A percentile compares a stretch with the other conserved stretches of the same genome.
Conservation (phyloP, 352 stramenopile genomes). For the Achlya hypogyna region DNA sequence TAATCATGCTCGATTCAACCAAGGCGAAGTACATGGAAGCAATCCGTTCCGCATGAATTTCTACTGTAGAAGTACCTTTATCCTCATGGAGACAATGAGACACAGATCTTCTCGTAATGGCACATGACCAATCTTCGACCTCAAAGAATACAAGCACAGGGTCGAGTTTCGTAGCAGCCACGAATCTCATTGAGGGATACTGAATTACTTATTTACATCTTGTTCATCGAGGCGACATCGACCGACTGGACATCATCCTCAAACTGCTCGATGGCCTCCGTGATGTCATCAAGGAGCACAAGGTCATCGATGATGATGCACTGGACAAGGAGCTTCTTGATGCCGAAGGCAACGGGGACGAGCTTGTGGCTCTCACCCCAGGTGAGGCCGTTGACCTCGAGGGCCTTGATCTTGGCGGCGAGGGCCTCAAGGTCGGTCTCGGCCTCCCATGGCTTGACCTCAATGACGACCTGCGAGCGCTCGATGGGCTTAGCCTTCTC, state of each 20-base stretch:
- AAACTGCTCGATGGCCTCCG: slow-evolving; percentile 66
- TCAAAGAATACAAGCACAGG: neutral
- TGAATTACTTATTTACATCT: slow-evolving; percentile 68
- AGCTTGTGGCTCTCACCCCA: slow-evolving; percentile 80
- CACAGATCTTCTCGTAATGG: neutral
- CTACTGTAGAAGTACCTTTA: too few relatives aligned
- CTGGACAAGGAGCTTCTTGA: slow-evolving; percentile 79
- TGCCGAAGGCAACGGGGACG: slow-evolving; percentile 71
- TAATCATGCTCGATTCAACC: too few relatives aligned
- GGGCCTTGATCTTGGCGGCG: slow-evolving; percentile 62
- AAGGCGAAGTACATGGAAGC: too few relatives aligned
- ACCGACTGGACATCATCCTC: slow-evolving; percentile 82
- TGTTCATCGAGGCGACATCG: slow-evolving; percentile 81
- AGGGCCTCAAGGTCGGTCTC: slow-evolving; percentile 67
- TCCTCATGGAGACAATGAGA: too few relatives aligned
- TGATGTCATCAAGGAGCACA: slow-evolving; percentile 74
- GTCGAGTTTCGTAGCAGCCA: slow-evolving; percentile 3
- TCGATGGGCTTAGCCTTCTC: slow-evolving; percentile 58
- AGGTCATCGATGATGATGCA: slow-evolving; percentile 76
- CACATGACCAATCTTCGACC: neutral
- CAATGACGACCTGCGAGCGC: slow-evolving; percentile 49
- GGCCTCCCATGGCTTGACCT: slow-evolving; percentile 70
- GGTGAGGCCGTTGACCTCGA: slow-evolving; percentile 55
- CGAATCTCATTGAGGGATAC: neutral
- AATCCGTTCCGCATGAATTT: too few relatives aligned